These are phyloP conservation scores for Aeminium ludgeri DNA, from an alignment of 495 filamentous ascomycete species.

Conservation along the genomic window DNA sequence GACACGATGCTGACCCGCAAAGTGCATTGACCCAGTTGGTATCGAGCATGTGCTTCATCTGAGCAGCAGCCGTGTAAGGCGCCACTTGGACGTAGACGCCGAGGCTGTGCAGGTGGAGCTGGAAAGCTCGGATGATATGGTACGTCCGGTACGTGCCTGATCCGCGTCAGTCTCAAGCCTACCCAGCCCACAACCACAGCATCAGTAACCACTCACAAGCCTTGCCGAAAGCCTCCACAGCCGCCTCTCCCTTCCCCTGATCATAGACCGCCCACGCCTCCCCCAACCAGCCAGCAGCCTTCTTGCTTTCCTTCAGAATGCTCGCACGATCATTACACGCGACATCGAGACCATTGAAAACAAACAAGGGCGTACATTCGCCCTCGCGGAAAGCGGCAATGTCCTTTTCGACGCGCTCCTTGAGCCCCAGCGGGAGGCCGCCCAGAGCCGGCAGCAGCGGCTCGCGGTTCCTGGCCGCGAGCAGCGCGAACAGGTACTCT, in stretches of 20 bases:
- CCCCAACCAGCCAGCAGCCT: conserved; percentile 12
- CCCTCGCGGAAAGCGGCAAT: conserved; percentile 47
- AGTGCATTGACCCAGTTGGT: conserved; percentile 57
- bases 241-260: conserved; percentile 53
- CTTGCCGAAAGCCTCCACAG: conserved; percentile 66
- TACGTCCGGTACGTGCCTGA: conserved; percentile 47
- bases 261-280: conserved; percentile 73
- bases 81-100: conserved; percentile 68
- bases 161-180: conserved; percentile 19
- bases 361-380: conserved; percentile 55
- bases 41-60: conserved; percentile 72
- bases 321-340: conserved; percentile 40
- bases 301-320: conserved; percentile 22
- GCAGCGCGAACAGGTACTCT: conserved; percentile 64
- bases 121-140: conserved; percentile 29
- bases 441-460: conserved; percentile 80
- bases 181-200: not conserved
- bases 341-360: conserved; percentile 75
- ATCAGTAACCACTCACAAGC: conserved; percentile 40
- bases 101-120: conserved; percentile 50
- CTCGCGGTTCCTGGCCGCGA: conserved; percentile 53
- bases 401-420: conserved; percentile 53
- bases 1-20: conserved; percentile 69
- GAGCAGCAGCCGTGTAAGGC: conserved; percentile 76
- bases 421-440: conserved; percentile 65